A percentile compares a stretch with the other conserved stretches of the same genome.
Conservation (phyloP, 495 filamentous ascomycete species). For the Tuber microsphaerosporum region DNA sequence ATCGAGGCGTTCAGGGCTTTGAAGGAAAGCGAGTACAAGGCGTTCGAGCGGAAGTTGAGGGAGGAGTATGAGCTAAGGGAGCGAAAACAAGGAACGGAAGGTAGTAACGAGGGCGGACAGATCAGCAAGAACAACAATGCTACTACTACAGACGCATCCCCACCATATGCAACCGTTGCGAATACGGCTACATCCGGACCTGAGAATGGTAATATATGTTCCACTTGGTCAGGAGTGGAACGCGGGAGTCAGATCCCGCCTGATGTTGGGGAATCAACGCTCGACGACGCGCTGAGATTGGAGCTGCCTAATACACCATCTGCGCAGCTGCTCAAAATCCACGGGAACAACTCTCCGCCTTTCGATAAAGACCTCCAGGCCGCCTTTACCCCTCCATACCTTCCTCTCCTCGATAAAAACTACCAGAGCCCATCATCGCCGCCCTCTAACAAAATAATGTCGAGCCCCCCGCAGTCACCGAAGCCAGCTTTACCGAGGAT, state of each 20-base stretch:
- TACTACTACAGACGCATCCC: slow-evolving; percentile 18
- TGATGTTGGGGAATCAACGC: slow-evolving; percentile 27
- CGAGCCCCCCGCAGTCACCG: slow-evolving; percentile 12
- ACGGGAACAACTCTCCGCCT: slow-evolving; percentile 28
- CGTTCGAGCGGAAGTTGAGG: slow-evolving; percentile 28
- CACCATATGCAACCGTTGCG: slow-evolving; percentile 11
- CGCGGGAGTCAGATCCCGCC: slow-evolving; percentile 23
- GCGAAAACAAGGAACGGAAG: slow-evolving; percentile 19
- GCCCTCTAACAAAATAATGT: slow-evolving; percentile 6
- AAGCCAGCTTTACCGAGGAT: slow-evolving; percentile 23
- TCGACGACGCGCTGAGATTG: slow-evolving; percentile 29
- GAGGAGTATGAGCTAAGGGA: slow-evolving; percentile 22
- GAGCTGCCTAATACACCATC: slow-evolving; percentile 18
- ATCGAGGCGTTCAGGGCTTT: slow-evolving; percentile 35
- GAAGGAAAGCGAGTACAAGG: slow-evolving; percentile 37
- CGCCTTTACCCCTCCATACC: slow-evolving; percentile 39
- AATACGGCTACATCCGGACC: slow-evolving; percentile 14
- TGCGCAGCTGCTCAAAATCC: slow-evolving; percentile 20
- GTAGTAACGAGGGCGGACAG: slow-evolving; percentile 9
- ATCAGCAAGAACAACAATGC: slow-evolving; percentile 11
- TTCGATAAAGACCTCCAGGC: slow-evolving; percentile 41
- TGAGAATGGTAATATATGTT: slow-evolving; percentile 1
- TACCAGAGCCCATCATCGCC: slow-evolving; percentile 23
- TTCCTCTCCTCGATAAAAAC: slow-evolving; percentile 38
- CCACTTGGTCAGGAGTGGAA: slow-evolving; percentile 8